These are phyloP conservation scores for Aspergillus bombycis DNA, from an alignment of 2,329 filamentous ascomycete genomes.

Conservation along the genomic window DNA sequence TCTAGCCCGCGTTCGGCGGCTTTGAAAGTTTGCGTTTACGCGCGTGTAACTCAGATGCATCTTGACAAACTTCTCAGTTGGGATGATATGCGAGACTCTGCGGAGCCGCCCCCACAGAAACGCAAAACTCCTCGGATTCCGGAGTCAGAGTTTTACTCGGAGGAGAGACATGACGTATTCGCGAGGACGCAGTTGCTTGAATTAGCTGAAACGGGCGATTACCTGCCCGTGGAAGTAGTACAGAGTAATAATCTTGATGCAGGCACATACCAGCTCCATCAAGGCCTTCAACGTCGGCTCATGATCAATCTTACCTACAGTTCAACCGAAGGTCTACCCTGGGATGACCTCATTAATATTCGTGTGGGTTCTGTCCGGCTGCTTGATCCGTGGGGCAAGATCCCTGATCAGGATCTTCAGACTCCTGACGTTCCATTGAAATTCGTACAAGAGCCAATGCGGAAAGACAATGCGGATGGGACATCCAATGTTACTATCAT, in stretches of 20 bases:
- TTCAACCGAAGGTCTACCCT: constrained; percentile 83
- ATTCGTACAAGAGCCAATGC: constrained; percentile 74
- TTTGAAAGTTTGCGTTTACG: constrained; percentile 86
- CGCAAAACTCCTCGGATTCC: constrained; percentile 71
- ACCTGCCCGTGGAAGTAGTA: constrained; percentile 88
- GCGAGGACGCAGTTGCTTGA: constrained; percentile 87
- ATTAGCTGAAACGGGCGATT: constrained; percentile 86
- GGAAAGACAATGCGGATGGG: constrained; percentile 86
- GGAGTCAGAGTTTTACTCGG: constrained; percentile 88
- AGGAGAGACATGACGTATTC: constrained; percentile 93
- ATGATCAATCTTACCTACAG: constrained; percentile 88
- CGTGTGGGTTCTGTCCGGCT: constrained; percentile 81
- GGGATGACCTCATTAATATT: constrained; percentile 78
- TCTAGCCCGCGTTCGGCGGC: constrained; percentile 74
- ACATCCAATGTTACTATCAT: constrained; percentile 82
- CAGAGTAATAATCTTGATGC: constrained; percentile 80
- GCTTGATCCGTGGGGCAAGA: constrained; percentile 81
- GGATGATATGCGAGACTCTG: constrained; percentile 93
- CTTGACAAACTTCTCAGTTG: constrained; percentile 96
- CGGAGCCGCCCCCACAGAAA: constrained; percentile 59
- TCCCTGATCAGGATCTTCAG: constrained; percentile 73
- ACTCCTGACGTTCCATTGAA: constrained; percentile 77
- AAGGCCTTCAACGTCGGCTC: constrained; percentile 87
- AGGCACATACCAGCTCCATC: constrained; percentile 94
- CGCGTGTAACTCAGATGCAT: constrained; percentile 88